A percentile compares a stretch with the other conserved stretches of the same genome.
Evolutionary conservation across 176 grass and related monocot species (phyloP).

Genomic region (Pontederia crassipes): DNA sequence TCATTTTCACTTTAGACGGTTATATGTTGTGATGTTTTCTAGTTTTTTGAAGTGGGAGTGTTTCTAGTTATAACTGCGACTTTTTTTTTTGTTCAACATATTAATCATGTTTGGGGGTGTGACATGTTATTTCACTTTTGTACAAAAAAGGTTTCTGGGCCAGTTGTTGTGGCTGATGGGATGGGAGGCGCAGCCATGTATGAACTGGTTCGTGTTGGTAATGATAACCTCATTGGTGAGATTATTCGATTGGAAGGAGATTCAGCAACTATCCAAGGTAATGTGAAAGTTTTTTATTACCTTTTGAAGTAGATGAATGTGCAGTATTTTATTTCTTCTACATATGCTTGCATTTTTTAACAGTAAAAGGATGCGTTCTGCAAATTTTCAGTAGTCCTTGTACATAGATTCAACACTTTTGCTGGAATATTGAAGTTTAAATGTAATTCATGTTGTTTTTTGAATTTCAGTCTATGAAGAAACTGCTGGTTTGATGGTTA

Average conservation of each 20-base stretch:
- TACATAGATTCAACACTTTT: too few species aligned
- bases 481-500: conserved; percentile 58
- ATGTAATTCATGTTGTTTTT: too few species aligned
- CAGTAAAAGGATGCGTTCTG: not conserved
- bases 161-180: conserved; percentile 78
- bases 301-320: not conserved
- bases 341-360: not conserved
- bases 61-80: too few species aligned
- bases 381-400: too few species aligned
- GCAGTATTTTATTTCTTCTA: not conserved
- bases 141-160: conserved; percentile 54
- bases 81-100: too few species aligned
- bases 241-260: conserved; percentile 51
- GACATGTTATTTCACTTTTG: not conserved
- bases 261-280: conserved; percentile 42
- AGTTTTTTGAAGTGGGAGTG: too few species aligned
- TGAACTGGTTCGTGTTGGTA: conserved; percentile 48
- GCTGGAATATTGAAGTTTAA: too few species aligned
- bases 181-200: conserved; percentile 58
- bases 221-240: conserved; percentile 46
- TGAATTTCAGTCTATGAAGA: conserved; percentile 41
- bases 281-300: not conserved
- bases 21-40: too few species aligned
- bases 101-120: too few species aligned
- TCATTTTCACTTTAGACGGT: too few species aligned